A percentile compares a stretch with the other conserved stretches of the same genome.
Conservation (phyloP, 2,329 filamentous ascomycete genomes). For the Penicillium fuscoglaucum region DNA sequence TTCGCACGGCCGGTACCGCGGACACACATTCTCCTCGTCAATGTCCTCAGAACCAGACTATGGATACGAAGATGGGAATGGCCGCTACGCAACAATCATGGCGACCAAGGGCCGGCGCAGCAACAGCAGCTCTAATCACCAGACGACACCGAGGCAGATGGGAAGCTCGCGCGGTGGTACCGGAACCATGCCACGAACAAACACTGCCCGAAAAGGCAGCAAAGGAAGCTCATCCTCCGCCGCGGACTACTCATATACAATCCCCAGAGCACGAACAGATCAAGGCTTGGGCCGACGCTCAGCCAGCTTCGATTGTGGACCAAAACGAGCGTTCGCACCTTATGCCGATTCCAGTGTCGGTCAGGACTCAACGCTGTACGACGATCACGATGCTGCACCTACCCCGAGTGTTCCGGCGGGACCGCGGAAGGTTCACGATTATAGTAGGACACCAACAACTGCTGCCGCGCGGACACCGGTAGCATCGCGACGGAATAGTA, state of each 20-base stretch:
- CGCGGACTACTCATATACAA: conserved; percentile 65
- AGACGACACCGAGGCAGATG: conserved; percentile 59
- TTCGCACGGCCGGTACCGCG: conserved; percentile 49
- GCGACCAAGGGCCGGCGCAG: conserved; percentile 62
- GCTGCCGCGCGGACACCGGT: conserved; percentile 34
- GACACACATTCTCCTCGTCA: conserved; percentile 62
- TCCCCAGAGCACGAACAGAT: conserved; percentile 36
- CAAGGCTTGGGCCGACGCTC: conserved; percentile 41
- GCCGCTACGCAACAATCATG: conserved; percentile 44
- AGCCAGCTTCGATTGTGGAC: conserved; percentile 47
- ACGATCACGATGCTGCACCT: conserved; percentile 74
- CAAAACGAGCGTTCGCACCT: conserved; percentile 34
- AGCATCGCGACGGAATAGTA: conserved; percentile 44
- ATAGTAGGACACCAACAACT: conserved; percentile 24
- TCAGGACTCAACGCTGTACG: conserved; percentile 37
- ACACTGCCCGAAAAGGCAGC: conserved; percentile 60
- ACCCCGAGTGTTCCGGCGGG: conserved; percentile 81
- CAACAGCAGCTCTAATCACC: conserved; percentile 76
- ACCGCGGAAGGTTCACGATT: conserved; percentile 58
- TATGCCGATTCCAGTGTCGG: conserved; percentile 23
- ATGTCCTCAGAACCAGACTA: conserved; percentile 58
- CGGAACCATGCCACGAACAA: conserved; percentile 26
- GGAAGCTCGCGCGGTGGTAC: conserved; percentile 58
- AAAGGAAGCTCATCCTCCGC: conserved; percentile 76
- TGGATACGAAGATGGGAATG: conserved; percentile 38